phyloP scores from a whole-genome alignment of 2,329 filamentous ascomycete genomes.

The Calonectria honghensis region DNA sequence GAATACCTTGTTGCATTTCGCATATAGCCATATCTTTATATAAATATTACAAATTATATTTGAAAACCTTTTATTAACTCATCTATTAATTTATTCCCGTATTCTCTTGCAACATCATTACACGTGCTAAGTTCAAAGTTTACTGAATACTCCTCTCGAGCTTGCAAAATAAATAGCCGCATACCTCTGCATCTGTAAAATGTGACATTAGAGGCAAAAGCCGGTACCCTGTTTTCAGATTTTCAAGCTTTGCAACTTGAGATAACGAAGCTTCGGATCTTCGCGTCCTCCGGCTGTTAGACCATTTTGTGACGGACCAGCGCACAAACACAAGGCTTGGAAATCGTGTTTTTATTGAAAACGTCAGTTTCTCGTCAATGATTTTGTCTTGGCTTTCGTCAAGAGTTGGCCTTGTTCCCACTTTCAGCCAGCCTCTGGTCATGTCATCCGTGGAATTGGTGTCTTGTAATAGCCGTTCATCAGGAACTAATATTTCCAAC shows the following conservation, averaged over 20 bases:
- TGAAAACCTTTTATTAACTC: too few species aligned
- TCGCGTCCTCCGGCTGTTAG: background rate
- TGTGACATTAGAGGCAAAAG: background rate
- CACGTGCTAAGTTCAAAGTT: background rate
- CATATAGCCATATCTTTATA: too few species aligned
- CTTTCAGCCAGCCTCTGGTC: background rate
- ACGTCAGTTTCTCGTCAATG: background rate
- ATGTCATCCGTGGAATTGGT: background rate
- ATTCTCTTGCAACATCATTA: too few species aligned
- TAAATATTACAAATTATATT: too few species aligned
- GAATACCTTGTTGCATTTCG: too few species aligned
- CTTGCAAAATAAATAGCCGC: constrained; percentile 8
- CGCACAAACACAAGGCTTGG: constrained; percentile 3
- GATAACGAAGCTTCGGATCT: background rate
- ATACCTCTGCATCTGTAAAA: background rate
- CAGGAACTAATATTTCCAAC: background rate
- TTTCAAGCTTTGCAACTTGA: constrained; percentile 1
- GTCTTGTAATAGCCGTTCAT: background rate
- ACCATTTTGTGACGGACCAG: background rate
- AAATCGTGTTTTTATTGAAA: constrained; percentile 4
- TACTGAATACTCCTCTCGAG: background rate
- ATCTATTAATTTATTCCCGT: too few species aligned
- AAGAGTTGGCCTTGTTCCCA: background rate
- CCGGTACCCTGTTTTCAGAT: background rate
- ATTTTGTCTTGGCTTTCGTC: background rate